Conservation (phyloP, 208 protist genomes). For the Borovskyia barvae region DNA sequence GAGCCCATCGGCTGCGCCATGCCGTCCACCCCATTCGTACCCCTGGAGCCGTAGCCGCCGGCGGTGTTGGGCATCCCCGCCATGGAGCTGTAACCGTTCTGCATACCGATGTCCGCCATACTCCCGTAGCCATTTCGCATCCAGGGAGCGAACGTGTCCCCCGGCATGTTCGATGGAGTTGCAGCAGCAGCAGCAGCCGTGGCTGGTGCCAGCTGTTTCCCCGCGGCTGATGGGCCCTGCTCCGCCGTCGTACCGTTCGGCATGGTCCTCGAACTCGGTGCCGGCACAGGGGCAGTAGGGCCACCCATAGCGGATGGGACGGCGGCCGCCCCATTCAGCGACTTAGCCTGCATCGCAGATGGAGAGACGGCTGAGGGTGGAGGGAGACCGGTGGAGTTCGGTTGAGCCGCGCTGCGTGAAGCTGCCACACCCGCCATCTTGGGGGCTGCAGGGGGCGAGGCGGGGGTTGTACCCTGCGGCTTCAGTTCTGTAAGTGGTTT, state of each 20-base stretch:
- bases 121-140: neutral
- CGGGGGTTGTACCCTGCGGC: too few relatives aligned
- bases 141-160: neutral
- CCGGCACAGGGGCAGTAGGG: neutral
- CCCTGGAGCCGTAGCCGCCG: slow-evolving; percentile 28
- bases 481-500: too few relatives aligned
- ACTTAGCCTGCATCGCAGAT: neutral
- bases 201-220: slow-evolving; percentile 1
- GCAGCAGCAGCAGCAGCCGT: slow-evolving; percentile 11
- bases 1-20: slow-evolving; percentile 1
- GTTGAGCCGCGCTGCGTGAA: neutral
- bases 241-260: neutral
- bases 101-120: neutral
- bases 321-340: neutral
- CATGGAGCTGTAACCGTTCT: slow-evolving; percentile 3
- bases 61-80: slow-evolving; percentile 2
- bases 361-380: neutral
- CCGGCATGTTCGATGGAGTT: neutral
- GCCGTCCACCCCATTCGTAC: neutral
- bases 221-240: slow-evolving; percentile 1
- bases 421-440: neutral
- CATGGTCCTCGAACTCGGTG: neutral
- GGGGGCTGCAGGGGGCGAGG: neutral
- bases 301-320: neutral
- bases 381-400: neutral